Base-by-base conservation (phyloP, 768 basidiomycete species). In the Cyathus striatus region DNA sequence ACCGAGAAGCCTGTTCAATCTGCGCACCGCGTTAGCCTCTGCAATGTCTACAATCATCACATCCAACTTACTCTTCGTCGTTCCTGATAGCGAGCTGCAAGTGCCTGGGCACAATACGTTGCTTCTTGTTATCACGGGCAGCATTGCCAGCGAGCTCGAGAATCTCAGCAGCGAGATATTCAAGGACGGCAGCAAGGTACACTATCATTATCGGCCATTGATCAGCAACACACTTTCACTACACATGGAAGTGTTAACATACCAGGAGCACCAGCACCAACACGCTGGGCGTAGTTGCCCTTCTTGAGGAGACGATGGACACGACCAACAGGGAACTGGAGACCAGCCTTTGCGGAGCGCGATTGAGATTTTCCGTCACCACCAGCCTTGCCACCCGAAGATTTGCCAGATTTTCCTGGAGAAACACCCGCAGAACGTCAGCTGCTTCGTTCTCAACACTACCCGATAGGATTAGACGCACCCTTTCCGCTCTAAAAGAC, bases 81-180 rank as follows among this genome's bases (percentile, higher is more conserved):
- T 94, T 91, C 40, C 93, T 81, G 66, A 96, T 92, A 49, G 92
- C 92, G 49, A 95, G 81, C 64, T 96, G 92, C 38, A 95, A 70
- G 66, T 96, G 93, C 64, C 93, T 86, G 36, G 92, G 93, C 21
- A 94, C 89, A 57, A 95, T 94, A 79, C 93, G 90, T 51, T 90
- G 86, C 72, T 93, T 90, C 76, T 90, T 90, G 75, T 90, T 90
- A 66, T 87, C 88, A 44, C 88, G 85, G 33, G 89, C 88, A 25
- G 89, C 88, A 44, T 89, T 88, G 26, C 92, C 92, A 47, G 92
- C 91, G 34, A 95, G 72, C 69, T 95, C 92, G 54, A 95, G 79
- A 62, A 95, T 93, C 63, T 95, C 92, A 36, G 92, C 92, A 30
- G 90, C 81, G 47, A 94, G 78, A 66, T 95, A 91, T 60, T 93